These are phyloP conservation scores for Phytophthora rubi DNA, from an alignment of 352 stramenopile species.

Conservation along the genomic window DNA sequence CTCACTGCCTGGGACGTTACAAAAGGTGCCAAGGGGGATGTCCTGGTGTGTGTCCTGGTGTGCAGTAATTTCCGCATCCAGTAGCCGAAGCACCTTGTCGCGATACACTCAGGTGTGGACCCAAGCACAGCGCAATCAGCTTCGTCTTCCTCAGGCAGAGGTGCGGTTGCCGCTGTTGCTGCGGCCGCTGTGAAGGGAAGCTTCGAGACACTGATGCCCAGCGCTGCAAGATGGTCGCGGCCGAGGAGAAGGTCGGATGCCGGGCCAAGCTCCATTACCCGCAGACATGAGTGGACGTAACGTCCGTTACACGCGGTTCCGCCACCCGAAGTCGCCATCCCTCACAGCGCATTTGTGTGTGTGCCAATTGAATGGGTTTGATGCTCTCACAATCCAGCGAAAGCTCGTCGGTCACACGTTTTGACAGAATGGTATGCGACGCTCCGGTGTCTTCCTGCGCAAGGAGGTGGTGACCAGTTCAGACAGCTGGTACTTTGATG, in stretches of 20 bases:
- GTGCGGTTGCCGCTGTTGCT: no score
- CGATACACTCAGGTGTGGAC: not conserved
- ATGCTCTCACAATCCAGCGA: no score
- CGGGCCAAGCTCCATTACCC: slow-evolving; percentile 5
- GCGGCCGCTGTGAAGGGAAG: not conserved
- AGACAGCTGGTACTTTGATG: no score
- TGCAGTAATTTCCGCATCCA: not conserved
- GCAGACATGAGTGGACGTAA: not conserved
- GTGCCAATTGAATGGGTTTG: no score
- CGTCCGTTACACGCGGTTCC: no score
- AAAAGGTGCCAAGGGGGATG: slow-evolving; percentile 5
- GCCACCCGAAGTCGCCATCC: no score
- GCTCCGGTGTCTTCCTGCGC: no score
- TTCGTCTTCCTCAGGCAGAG: not conserved
- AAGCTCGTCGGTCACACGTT: no score
- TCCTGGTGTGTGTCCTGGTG: no score
- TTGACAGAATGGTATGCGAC: no score
- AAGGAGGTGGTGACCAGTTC: no score
- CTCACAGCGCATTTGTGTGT: no score
- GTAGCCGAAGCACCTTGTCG: not conserved
- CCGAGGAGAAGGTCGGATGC: not conserved
- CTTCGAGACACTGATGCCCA: slow-evolving; percentile 1
- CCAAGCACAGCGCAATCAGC: not conserved
- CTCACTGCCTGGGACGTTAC: not conserved
- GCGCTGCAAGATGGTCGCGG: not conserved